Base-by-base conservation (phyloP, 164 flowering plant genomes). In the Sedum album region DNA sequence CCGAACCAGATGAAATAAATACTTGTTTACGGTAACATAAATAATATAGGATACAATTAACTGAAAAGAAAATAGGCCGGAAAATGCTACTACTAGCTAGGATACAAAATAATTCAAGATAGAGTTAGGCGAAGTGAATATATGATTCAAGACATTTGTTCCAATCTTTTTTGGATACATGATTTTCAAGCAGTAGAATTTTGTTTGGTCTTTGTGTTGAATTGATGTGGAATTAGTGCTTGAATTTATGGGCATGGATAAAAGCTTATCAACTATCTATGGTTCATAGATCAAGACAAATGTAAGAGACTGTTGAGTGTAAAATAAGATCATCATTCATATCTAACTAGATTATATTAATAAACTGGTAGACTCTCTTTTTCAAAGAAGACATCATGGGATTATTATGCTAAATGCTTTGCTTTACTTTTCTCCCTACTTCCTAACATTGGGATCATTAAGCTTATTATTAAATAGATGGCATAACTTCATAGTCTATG, bases 391-490 rank as follows among this genome's bases (percentile, higher is more conserved):
- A 26, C 62, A 57, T 57, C 62, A 57, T 57, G 62, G 18, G 33
- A 55, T 25, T 51, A n/a, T 5, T 9, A 6, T 51, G 4, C 38
- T 35, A 35, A 3, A 14, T 49, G 23, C 60, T 10, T 55, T 57
- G n/a, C n/a, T n/a, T n/a, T n/a, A 20, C 60, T 28, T 57, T 57
- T 57, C 35, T 26, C 62, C 62, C 62, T 57, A 57, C 62, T 57
- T 57, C 62, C 31, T 57, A 26, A 57, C 62, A 57, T 28, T 57
- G n/a, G 33, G 62, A 57, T 57, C 62, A 57, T 26, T 28, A 28
- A 57, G 33, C 62, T 26, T 33, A 28, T 57, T 28, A 14, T 28
- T 10, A 57, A 55, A 3, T 11, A 6, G 14, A 17, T n/a, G 17
- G 15, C 62, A 57, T 30, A 1, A 57, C 33, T 57, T 57, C 62